These are phyloP conservation scores for Fusarium sp. DNA, from an alignment of 2,329 filamentous ascomycete genomes.

Conservation along the genomic window DNA sequence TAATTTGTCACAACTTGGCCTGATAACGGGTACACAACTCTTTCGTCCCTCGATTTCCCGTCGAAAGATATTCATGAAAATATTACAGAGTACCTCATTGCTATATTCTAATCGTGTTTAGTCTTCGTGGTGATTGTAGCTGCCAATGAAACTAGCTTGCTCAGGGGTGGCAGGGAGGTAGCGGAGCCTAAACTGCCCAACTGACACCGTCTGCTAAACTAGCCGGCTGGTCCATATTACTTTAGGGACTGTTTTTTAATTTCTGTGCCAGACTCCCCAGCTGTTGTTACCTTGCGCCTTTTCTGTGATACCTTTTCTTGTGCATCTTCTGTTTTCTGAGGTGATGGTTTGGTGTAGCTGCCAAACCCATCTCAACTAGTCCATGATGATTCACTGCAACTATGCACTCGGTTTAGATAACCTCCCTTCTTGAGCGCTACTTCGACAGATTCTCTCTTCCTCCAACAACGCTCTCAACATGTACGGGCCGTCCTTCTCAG, in stretches of 20 bases:
- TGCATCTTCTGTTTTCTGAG: rapidly evolving
- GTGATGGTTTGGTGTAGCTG: rapidly evolving
- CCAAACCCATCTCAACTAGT: rapidly evolving
- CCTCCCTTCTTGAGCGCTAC: too few relatives aligned
- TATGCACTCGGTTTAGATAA: too few relatives aligned
- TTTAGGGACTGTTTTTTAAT: rapidly evolving
- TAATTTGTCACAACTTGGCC: too few relatives aligned
- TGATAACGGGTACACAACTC: neutral
- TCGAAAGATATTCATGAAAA: neutral
- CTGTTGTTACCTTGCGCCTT: too few relatives aligned
- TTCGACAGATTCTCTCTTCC: rapidly evolving
- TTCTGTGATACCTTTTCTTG: rapidly evolving
- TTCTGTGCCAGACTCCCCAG: rapidly evolving
- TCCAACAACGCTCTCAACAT: neutral
- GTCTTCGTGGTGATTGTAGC: too few relatives aligned
- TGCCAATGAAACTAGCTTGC: neutral
- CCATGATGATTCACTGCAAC: slow-evolving; percentile 21
- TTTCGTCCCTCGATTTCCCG: neutral
- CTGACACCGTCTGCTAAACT: neutral
- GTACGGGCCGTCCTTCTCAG: neutral
- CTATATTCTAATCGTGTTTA: too few relatives aligned
- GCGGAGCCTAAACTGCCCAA: neutral
- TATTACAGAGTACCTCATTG: too few relatives aligned
- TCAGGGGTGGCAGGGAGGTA: neutral
- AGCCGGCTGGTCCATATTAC: neutral